These are phyloP conservation scores for Taphrina communis DNA, from an alignment of 1,139 yeast species.

Conservation along the genomic window DNA sequence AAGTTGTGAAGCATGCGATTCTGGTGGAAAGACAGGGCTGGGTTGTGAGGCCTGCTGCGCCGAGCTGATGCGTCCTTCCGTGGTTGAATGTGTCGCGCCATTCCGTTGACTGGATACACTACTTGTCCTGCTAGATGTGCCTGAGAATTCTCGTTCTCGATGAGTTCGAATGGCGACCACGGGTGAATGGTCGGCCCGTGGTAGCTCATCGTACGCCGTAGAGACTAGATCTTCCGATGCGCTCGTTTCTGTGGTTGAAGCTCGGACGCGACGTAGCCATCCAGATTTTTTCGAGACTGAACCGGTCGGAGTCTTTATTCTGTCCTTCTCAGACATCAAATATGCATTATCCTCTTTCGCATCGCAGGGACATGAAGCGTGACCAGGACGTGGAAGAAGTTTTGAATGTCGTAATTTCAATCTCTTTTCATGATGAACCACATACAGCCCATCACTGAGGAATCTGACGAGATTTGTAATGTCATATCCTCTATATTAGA, in stretches of 20 bases:
- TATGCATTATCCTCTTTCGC: neutral
- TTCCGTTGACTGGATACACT: constrained; percentile 10
- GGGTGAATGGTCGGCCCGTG: constrained; percentile 37
- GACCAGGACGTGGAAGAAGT: neutral
- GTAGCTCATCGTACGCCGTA: constrained; percentile 28
- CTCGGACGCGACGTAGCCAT: constrained; percentile 40
- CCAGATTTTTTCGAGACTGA: constrained; percentile 33
- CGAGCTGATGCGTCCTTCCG: constrained; percentile 7
- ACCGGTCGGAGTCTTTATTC: constrained; percentile 32
- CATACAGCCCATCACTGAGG: too few relatives aligned
- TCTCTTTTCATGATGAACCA: too few relatives aligned
- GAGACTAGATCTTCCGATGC: constrained; percentile 22
- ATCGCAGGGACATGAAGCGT: constrained; percentile 4
- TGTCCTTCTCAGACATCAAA: constrained; percentile 39
- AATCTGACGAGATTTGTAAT: too few relatives aligned
- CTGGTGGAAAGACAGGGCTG: constrained; percentile 16
- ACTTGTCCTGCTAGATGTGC: constrained; percentile 13
- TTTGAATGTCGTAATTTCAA: too few relatives aligned
- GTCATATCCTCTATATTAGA: too few relatives aligned
- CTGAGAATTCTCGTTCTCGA: constrained; percentile 28
- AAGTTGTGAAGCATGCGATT: constrained; percentile 37
- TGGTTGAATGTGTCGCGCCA: constrained; percentile 2
- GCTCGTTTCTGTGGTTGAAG: constrained; percentile 13
- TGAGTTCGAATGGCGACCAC: constrained; percentile 35
- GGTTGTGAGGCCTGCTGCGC: constrained; percentile 7